A percentile compares a stretch with the other conserved stretches of the same genome.
These are phyloP conservation scores for Aegilops umbellulata DNA, from an alignment of 176 grass and related monocot species.

Conservation along the genomic window DNA sequence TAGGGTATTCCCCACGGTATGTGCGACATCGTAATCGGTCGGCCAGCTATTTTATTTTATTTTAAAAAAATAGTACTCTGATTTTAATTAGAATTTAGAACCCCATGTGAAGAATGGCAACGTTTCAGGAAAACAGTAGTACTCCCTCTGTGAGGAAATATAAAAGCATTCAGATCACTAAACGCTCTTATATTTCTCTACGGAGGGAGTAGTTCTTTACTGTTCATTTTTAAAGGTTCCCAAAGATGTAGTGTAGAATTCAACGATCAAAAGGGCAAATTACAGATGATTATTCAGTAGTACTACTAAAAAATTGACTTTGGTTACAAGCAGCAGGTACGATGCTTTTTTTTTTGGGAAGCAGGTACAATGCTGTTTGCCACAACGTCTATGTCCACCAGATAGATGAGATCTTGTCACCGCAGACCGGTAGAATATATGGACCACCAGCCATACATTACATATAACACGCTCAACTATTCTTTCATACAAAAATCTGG, in stretches of 20 bases:
- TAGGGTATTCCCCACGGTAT: neutral
- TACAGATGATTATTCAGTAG: neutral
- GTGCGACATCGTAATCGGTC: neutral
- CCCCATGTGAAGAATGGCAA: neutral
- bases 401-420: neutral
- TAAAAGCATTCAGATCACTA: no score
- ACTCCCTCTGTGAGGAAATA: no score
- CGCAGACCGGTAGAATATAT: neutral
- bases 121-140: no score
- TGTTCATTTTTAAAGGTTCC: neutral
- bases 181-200: no score
- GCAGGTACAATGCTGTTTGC: constrained; percentile 4
- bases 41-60: neutral
- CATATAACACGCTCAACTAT: neutral
- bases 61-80: no score
- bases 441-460: neutral
- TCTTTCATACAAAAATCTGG: neutral
- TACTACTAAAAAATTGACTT: neutral
- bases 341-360: no score
- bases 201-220: no score
- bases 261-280: neutral
- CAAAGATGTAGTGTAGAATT: neutral
- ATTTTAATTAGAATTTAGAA: neutral
- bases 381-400: constrained; percentile 9
- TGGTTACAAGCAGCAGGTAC: neutral